Conservation (phyloP, 495 filamentous ascomycete genomes). For the Aspergillus taichungensis region DNA sequence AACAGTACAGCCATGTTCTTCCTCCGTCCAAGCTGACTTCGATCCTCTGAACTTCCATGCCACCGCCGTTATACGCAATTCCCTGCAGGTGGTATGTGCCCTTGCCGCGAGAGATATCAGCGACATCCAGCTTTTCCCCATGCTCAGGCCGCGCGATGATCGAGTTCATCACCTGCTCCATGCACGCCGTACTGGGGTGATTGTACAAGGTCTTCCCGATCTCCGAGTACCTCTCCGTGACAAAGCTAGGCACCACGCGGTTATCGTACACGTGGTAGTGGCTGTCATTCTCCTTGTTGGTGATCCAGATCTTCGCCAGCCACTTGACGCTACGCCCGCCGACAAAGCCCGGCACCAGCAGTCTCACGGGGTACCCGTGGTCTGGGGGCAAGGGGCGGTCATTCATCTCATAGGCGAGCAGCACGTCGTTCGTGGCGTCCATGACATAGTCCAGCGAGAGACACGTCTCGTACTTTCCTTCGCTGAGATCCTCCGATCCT, state of each 20-base stretch:
- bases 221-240: conserved; percentile 20
- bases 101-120: conserved; percentile 9
- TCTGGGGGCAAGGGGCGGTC: conserved; percentile 43
- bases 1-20: conserved; percentile 32
- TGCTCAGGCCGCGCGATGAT: conserved; percentile 15
- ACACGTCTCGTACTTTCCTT: conserved; percentile 43
- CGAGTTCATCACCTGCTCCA: conserved; percentile 13
- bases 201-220: conserved; percentile 10
- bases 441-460: conserved; percentile 49
- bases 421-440: conserved; percentile 47
- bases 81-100: conserved; percentile 33
- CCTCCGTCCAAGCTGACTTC: conserved; percentile 50
- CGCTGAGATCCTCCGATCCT: conserved; percentile 39
- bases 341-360: conserved; percentile 49
- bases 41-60: conserved; percentile 43
- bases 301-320: conserved; percentile 44
- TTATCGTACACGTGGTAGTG: conserved; percentile 30
- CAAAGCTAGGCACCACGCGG: conserved; percentile 16
- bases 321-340: conserved; percentile 53
- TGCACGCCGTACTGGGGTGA: conserved; percentile 12
- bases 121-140: conserved; percentile 16
- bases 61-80: conserved; percentile 53
- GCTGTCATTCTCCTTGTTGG: conserved; percentile 40
- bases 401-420: conserved; percentile 54
- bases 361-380: conserved; percentile 49